These are phyloP conservation scores for Penicillium verrucosum DNA, from an alignment of 2,329 filamentous ascomycete species.

Conservation along the genomic window DNA sequence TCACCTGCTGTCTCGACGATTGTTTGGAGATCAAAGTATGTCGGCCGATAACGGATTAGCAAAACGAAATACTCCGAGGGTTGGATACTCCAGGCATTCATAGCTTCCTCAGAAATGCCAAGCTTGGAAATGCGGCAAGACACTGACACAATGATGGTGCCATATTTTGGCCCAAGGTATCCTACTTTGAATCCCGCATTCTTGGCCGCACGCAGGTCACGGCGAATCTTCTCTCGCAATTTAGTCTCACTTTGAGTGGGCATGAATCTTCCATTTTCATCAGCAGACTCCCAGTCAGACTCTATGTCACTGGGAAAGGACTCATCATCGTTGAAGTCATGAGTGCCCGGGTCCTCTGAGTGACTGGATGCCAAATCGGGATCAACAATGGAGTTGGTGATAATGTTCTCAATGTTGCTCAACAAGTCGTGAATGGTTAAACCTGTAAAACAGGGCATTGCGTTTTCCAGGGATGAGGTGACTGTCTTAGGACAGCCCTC, in stretches of 20 bases:
- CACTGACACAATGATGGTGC: conserved; percentile 58
- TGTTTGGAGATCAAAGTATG: conserved; percentile 59
- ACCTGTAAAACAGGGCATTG: conserved; percentile 41
- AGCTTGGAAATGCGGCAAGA: conserved; percentile 69
- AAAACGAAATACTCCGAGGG: conserved; percentile 68
- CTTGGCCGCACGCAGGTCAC: conserved; percentile 61
- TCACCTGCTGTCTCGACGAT: conserved; percentile 47
- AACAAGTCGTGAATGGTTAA: conserved; percentile 49
- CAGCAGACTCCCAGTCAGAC: conserved; percentile 35
- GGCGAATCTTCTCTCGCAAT: conserved; percentile 45
- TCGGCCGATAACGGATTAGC: conserved; percentile 62
- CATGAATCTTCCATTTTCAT: conserved; percentile 12
- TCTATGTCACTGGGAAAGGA: conserved; percentile 30
- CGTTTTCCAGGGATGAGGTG: conserved; percentile 41
- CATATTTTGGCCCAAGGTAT: conserved; percentile 53
- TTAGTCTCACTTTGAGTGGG: background rate
- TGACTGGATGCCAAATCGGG: conserved; percentile 10
- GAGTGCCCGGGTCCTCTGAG: background rate
- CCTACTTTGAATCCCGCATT: conserved; percentile 68
- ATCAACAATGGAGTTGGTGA: conserved; percentile 28
- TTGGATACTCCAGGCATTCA: conserved; percentile 72
- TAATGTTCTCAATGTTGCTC: conserved; percentile 42
- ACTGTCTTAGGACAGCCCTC: conserved; percentile 33
- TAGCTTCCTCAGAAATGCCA: conserved; percentile 68
- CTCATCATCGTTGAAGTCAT: conserved; percentile 17